Base-by-base conservation (phyloP, 148 eudicot genomes). In the Camellia lanceoleosa region DNA sequence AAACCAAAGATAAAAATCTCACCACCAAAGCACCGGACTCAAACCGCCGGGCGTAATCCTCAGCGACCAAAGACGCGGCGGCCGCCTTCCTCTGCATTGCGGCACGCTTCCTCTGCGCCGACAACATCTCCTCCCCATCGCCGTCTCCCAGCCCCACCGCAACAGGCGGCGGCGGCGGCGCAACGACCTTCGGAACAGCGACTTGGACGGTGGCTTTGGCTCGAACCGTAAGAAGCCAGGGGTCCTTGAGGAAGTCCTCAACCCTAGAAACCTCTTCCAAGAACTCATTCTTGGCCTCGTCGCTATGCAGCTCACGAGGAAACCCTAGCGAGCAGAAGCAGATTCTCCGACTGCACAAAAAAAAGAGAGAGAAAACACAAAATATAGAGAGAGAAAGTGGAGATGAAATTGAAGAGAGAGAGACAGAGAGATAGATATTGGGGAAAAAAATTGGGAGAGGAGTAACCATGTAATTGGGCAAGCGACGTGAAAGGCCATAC, bases 401-500 rank as follows among this genome's bases (percentile, higher is more conserved):
- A 44, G 42, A 64, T 41, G 58, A 5, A 47, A 56, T 10, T 51
- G 49, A 62, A 55, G 4, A 38, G 63, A 67, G 84, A 64, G 69
- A 76, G 46, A 46, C 51, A 4, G 4, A 47, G 62, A 55, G 47
- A 62, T 68, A 75, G 67, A 41, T 42, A 38, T 64, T 20, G 20
- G 70, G 49, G 59, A 80, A 30, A 30, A 30, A 30, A 15, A 67
- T 7, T 23, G 3, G 20, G 42, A 18, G 60, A 67, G 55, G 3
- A 72, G 81, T 2, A 20, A 23, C 98, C 98, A 94, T 80, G 98
- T 94, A 87, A 94, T 92, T 87, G 98, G 98, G 87, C 98, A 94
- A 54, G 91, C 93, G 81, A 94, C 95, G 87, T 94, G 98, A 92
- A 94, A 94, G 78, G 97, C 98, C 97, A 91, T 89, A 58, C 68